Evolutionary conservation across 768 basidiomycete genomes (phyloP).

Genomic region (Phlebiopsis gigantea): DNA sequence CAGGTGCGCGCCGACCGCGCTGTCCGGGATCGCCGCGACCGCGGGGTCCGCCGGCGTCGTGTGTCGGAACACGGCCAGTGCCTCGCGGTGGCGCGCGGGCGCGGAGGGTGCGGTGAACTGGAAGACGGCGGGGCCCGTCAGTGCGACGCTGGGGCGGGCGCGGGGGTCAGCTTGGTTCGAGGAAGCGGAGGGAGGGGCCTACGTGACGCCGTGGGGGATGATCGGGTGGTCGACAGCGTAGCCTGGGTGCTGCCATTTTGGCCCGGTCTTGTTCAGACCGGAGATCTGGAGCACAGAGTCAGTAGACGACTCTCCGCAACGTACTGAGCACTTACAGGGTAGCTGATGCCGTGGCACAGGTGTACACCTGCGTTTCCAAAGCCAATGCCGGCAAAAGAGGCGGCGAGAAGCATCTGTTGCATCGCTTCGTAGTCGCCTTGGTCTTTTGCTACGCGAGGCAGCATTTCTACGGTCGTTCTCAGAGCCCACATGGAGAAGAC

Average conservation of each 20-base stretch:
- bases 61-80: slow-evolving; percentile 74
- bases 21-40: slow-evolving; percentile 68
- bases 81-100: slow-evolving; percentile 86
- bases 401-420: slow-evolving; percentile 86
- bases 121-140: slow-evolving; percentile 93
- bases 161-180: slow-evolving; percentile 9
- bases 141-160: slow-evolving; percentile 72
- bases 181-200: slow-evolving; percentile 9
- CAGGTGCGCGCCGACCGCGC: slow-evolving; percentile 71
- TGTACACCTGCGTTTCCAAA: slow-evolving; percentile 94
- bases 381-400: slow-evolving; percentile 93
- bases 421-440: slow-evolving; percentile 77
- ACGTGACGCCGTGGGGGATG: slow-evolving; percentile 90
- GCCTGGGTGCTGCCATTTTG: slow-evolving; percentile 87
- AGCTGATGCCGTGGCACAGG: slow-evolving; percentile 86
- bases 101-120: slow-evolving; percentile 93
- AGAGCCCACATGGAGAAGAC: slow-evolving; percentile 96
- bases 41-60: slow-evolving; percentile 63
- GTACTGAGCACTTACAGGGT: slow-evolving; percentile 50
- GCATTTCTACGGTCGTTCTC: slow-evolving; percentile 79
- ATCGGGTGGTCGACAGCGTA: slow-evolving; percentile 84
- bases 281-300: slow-evolving; percentile 55
- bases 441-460: slow-evolving; percentile 83
- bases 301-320: no score
- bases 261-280: slow-evolving; percentile 90